phyloP scores from a whole-genome alignment of 495 filamentous ascomycete species.

The Aspergillus carlsbadensis region DNA sequence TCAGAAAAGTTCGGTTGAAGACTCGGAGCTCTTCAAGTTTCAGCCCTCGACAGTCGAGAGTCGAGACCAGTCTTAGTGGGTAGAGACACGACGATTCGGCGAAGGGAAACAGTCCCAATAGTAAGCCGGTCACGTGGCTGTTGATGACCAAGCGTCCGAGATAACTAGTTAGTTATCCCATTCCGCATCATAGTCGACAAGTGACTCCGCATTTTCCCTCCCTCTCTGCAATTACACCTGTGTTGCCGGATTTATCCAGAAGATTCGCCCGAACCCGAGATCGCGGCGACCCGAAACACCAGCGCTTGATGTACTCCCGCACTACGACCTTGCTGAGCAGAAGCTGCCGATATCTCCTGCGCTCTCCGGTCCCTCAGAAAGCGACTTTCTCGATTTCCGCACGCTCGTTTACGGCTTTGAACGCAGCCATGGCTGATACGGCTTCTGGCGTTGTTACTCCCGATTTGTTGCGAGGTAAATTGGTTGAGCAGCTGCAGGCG shows the following conservation, averaged over 20 bases:
- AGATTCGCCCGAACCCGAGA: not conserved
- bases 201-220: not conserved
- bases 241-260: not conserved
- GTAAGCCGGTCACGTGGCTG: not conserved
- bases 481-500: constrained; percentile 73
- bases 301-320: constrained; percentile 46
- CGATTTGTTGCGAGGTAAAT: constrained; percentile 62
- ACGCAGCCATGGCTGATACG: constrained; percentile 52
- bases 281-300: not conserved
- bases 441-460: constrained; percentile 63
- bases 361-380: constrained; percentile 28
- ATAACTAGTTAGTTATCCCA: not conserved
- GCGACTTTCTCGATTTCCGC: constrained; percentile 40
- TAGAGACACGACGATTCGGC: not conserved
- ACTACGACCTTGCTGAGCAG: constrained; percentile 40
- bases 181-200: not conserved
- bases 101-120: not conserved
- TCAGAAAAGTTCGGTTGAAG: not conserved
- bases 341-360: constrained; percentile 45
- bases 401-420: constrained; percentile 38
- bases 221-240: not conserved
- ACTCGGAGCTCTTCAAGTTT: not conserved
- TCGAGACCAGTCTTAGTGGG: no score
- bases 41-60: no score
- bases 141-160: not conserved